Conservation (phyloP, 176 grass and related monocot genomes). For the Phoenix dactylifera region DNA sequence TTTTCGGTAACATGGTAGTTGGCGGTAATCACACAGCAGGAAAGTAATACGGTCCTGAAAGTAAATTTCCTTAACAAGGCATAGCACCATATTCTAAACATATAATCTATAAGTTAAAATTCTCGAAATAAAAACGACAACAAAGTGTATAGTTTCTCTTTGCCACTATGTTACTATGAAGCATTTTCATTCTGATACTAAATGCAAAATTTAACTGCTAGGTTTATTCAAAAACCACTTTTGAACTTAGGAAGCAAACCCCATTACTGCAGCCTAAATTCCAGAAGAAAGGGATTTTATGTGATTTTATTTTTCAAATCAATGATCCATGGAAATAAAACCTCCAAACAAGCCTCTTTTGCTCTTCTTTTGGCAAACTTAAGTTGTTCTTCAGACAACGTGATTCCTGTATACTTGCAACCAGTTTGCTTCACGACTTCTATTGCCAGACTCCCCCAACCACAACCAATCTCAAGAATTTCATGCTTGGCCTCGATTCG, state of each 20-base stretch:
- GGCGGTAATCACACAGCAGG: conserved; percentile 67
- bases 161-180: too few relatives aligned
- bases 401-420: conserved; percentile 86
- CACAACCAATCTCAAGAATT: conserved; percentile 85
- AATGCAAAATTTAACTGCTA: too few relatives aligned
- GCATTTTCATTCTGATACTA: too few relatives aligned
- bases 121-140: not conserved
- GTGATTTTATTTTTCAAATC: too few relatives aligned
- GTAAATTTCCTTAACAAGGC: not conserved
- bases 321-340: conserved; percentile 1
- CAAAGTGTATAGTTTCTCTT: too few relatives aligned
- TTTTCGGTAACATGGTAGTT: conserved; percentile 40
- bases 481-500: conserved; percentile 57
- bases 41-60: conserved; percentile 58
- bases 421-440: conserved; percentile 67
- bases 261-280: too few relatives aligned
- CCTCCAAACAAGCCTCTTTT: conserved; percentile 71
- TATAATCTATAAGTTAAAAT: not conserved
- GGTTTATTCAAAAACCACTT: too few relatives aligned
- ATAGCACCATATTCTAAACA: not conserved
- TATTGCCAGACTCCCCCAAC: conserved; percentile 80
- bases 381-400: conserved; percentile 74
- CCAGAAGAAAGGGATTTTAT: too few relatives aligned
- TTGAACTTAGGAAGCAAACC: too few relatives aligned
- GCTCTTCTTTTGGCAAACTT: conserved; percentile 51